Evolutionary conservation across 2,329 filamentous ascomycete genomes (phyloP).

Genomic region (Stagonosporopsis chrysanthemi): DNA sequence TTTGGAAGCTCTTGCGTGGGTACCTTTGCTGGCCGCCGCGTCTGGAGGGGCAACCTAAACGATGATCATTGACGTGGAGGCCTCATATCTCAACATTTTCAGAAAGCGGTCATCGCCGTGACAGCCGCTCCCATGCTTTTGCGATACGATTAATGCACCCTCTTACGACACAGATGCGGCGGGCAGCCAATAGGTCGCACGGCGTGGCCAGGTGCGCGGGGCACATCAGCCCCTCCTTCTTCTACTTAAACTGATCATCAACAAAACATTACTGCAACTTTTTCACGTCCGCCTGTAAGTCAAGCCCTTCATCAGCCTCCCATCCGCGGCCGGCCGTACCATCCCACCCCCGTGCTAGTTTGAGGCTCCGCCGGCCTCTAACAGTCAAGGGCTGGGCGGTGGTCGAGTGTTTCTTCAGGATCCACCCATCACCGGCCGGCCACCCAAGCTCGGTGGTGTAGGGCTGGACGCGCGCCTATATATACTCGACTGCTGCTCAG

Average conservation of each 20-base stretch:
- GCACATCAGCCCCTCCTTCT: slow-evolving; percentile 33
- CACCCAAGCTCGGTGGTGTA: slow-evolving; percentile 21
- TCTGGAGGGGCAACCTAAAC: slow-evolving; percentile 9
- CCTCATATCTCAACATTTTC: slow-evolving; percentile 19
- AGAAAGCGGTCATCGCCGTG: slow-evolving; percentile 17
- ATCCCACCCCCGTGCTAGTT: slow-evolving; percentile 35
- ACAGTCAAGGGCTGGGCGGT: slow-evolving; percentile 28
- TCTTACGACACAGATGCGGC: slow-evolving; percentile 31
- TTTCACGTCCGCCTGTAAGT: slow-evolving; percentile 45
- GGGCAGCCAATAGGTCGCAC: slow-evolving; percentile 30
- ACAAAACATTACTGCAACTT: slow-evolving; percentile 36
- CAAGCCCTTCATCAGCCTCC: slow-evolving; percentile 33
- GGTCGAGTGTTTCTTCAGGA: slow-evolving; percentile 34
- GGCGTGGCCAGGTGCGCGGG: slow-evolving; percentile 27
- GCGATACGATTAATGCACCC: slow-evolving; percentile 34
- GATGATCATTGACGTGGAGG: slow-evolving; percentile 15
- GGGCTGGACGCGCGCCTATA: slow-evolving; percentile 29
- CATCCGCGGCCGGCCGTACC: slow-evolving; percentile 47
- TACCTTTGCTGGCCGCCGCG: neutral
- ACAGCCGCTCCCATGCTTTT: slow-evolving; percentile 27
- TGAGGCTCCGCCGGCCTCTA: slow-evolving; percentile 28
- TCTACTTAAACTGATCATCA: slow-evolving; percentile 24
- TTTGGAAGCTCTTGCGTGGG: slow-evolving; percentile 6
- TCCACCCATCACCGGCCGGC: slow-evolving; percentile 24
- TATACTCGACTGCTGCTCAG: slow-evolving; percentile 28